These are phyloP conservation scores for Ilex asprella DNA, from an alignment of 257 asterid genomes.

Conservation along the genomic window DNA sequence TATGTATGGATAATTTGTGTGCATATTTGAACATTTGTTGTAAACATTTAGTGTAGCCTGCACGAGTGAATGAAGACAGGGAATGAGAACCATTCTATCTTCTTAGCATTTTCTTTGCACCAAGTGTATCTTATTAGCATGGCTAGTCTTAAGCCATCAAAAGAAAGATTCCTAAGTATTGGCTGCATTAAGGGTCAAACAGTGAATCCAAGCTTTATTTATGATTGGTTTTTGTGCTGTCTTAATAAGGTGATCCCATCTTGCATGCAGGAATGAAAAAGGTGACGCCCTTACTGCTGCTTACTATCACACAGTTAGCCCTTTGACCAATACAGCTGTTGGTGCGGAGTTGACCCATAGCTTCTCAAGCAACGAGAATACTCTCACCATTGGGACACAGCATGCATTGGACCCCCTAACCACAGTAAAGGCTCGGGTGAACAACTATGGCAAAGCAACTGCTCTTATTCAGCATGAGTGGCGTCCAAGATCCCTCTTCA, in stretches of 20 bases:
- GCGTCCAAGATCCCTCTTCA: conserved; percentile 85
- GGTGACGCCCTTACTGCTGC: conserved; percentile 72
- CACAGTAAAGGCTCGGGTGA: conserved; percentile 70
- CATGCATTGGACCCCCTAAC: conserved; percentile 76
- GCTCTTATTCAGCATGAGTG: conserved; percentile 92
- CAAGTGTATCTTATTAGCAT: no score
- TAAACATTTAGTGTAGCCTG: no score
- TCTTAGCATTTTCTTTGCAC: no score
- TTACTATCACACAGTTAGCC: conserved; percentile 75
- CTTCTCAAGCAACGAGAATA: conserved; percentile 77
- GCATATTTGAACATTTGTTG: no score
- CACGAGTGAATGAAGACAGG: no score
- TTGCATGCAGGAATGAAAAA: conserved; percentile 60
- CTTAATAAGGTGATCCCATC: conserved; percentile 1
- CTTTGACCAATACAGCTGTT: conserved; percentile 72
- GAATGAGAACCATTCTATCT: no score
- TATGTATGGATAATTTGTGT: no score
- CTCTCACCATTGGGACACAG: conserved; percentile 78
- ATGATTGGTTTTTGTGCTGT: not conserved
- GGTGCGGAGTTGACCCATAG: conserved; percentile 94
- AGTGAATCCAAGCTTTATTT: not conserved
- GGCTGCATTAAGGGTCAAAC: no score
- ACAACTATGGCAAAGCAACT: conserved; percentile 78
- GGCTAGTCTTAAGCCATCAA: no score
- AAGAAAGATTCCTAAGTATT: no score